Evolutionary conservation across 139 green algal species (phyloP), one percentile per base, ranked within the genome.

Genomic region (Nannochloris sp.): DNA sequence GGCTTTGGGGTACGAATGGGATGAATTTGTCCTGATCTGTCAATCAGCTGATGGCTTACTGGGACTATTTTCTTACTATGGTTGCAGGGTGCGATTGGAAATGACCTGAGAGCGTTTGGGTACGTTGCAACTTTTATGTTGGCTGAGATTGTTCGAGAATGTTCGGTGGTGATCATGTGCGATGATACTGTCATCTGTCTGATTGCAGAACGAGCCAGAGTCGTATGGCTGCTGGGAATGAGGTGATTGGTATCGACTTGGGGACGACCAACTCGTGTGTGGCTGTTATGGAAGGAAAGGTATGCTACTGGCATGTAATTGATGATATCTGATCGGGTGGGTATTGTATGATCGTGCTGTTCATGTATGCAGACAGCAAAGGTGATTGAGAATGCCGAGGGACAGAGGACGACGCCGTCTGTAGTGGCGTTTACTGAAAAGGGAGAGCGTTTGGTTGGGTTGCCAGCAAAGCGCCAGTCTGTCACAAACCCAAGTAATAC

Each of bases 211-310:
- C 55, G 11, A 74, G 48, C 17, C 43, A 61, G 12, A 60, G 45
- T 17, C 49, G 61, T 1, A 36, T 67, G 37, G 74, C 77, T 14
- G 36, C 60, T 59, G 77, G 77, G 37, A 74, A 89, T 62, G 93
- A 96, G 57, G 90, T 99, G 36, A 97, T 99, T 58, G 93, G 93
- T 56, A 97, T 99, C 68, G 93, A 99, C 73, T 70, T 99, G 57
- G 93, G 93, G 6, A 99, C 93, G 57, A 99, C 93, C 53, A 99
- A 99, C 82, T 97, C 89, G 9, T 99, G 93, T 69, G 93, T 99
- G 28, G 90, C 93, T 44, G 89, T 99, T 11, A 97, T 99, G 93
- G 93, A 98, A 77, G 92, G 91, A 71, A 98, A 97, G 84, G 89
- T 95, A 65, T 50, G 81, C 48, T 23, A 25, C 11, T 40, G 33